Percentiles rank a stretch among this genome's conserved stretches.
These are phyloP conservation scores for Cercis canadensis DNA, from an alignment of 306 rosid species.

Conservation along the genomic window DNA sequence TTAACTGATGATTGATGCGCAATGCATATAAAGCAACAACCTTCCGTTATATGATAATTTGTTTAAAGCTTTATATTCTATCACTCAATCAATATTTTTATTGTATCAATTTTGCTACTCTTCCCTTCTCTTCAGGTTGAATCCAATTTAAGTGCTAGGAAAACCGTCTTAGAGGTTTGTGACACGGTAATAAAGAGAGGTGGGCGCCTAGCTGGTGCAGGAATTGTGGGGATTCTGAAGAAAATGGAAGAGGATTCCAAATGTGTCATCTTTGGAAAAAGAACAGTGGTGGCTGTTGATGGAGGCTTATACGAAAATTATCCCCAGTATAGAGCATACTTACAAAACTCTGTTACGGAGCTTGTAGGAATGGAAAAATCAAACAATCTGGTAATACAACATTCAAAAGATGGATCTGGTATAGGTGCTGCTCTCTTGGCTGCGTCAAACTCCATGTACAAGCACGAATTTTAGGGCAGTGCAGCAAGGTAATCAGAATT, in stretches of 20 bases:
- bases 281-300: slow-evolving; percentile 92
- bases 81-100: not conserved
- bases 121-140: slow-evolving; percentile 55
- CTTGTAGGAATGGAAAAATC: slow-evolving; percentile 71
- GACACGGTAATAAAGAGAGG: slow-evolving; percentile 87
- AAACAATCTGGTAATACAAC: slow-evolving; percentile 65
- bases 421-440: slow-evolving; percentile 97
- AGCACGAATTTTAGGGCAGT: slow-evolving; percentile 42
- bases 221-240: slow-evolving; percentile 83
- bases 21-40: too few species aligned
- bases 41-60: too few species aligned
- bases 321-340: slow-evolving; percentile 75
- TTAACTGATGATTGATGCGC: too few species aligned
- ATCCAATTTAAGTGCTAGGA: slow-evolving; percentile 64
- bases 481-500: too few species aligned
- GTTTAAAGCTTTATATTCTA: not conserved
- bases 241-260: slow-evolving; percentile 81
- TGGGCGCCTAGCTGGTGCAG: slow-evolving; percentile 94
- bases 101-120: not conserved
- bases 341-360: slow-evolving; percentile 65
- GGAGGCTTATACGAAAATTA: slow-evolving; percentile 88
- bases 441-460: slow-evolving; percentile 82
- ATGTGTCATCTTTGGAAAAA: slow-evolving; percentile 69
- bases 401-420: slow-evolving; percentile 89
- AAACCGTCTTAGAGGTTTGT: slow-evolving; percentile 79